phyloP scores from a whole-genome alignment of 768 basidiomycete species.

The Collybia nuda region DNA sequence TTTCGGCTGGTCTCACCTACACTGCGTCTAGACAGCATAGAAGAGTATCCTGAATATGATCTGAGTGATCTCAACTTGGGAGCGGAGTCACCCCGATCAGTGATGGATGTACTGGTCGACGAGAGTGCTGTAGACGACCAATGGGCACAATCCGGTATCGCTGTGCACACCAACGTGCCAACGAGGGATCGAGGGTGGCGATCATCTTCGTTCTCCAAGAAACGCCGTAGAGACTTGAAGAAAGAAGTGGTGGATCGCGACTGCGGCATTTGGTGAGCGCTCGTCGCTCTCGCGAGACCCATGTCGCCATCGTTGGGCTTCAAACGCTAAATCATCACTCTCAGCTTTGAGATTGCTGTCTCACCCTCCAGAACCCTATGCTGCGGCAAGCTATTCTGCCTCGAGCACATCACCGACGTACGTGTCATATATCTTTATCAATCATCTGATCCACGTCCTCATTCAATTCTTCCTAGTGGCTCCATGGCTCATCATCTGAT shows the following conservation, averaged over 20 bases:
- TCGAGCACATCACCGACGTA: conserved; percentile 4
- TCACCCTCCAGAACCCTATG: not conserved
- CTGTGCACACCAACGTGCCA: not conserved
- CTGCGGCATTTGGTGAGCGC: conserved; percentile 19
- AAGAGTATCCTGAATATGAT: conserved; percentile 2
- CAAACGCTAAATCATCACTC: too few relatives aligned
- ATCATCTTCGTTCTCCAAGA: not conserved
- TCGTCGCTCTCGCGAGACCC: too few relatives aligned
- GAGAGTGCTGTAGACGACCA: not conserved
- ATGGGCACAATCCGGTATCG: not conserved
- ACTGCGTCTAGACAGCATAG: not conserved
- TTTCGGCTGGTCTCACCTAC: too few relatives aligned
- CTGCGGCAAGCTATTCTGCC: not conserved
- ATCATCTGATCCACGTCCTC: not conserved
- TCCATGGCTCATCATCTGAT: conserved; percentile 15
- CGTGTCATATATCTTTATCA: not conserved
- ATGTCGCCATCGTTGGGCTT: too few relatives aligned
- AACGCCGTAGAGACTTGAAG: not conserved
- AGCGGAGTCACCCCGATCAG: conserved; percentile 13
- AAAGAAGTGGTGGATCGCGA: conserved; percentile 11
- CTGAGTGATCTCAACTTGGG: conserved; percentile 10
- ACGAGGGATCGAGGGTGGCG: not conserved
- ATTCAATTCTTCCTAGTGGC: conserved; percentile 10
- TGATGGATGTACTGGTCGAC: conserved; percentile 3
- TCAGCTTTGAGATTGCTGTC: not conserved